Conservation (phyloP, 208 protist species). For the Phytomonas sp. region DNA sequence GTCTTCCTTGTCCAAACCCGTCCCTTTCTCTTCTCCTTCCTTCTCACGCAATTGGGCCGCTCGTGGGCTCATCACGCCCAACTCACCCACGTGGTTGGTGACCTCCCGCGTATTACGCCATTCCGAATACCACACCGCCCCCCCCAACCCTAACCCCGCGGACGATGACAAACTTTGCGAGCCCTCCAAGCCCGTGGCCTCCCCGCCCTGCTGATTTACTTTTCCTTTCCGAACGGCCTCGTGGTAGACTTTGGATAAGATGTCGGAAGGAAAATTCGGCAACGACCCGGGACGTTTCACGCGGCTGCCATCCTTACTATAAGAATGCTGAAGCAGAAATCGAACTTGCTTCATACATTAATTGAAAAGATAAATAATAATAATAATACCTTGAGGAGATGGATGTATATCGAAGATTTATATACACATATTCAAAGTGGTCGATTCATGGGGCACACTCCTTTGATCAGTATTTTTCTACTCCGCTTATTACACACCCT, state of each 20-base stretch:
- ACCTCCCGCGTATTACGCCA: slow-evolving; percentile 16
- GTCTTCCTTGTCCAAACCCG: neutral
- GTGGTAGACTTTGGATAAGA: slow-evolving; percentile 56
- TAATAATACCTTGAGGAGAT: neutral
- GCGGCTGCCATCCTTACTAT: neutral
- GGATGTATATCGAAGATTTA: neutral
- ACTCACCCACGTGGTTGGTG: slow-evolving; percentile 45
- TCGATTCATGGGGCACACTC: neutral
- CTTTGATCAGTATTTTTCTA: neutral
- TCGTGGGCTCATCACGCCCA: slow-evolving; percentile 40
- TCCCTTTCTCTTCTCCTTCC: neutral
- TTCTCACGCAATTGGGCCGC: slow-evolving; percentile 16
- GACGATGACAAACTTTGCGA: neutral
- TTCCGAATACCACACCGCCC: neutral
- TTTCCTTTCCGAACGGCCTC: slow-evolving; percentile 40
- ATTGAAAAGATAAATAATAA: too few species aligned
- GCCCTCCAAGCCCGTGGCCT: neutral
- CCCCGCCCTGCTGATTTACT: neutral
- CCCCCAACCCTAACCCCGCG: neutral
- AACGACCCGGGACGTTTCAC: neutral
- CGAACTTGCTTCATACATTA: neutral
- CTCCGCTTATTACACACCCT: neutral
- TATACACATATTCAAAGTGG: neutral
- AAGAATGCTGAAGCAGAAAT: neutral
- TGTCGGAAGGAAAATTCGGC: slow-evolving; percentile 65